A percentile compares a stretch with the other conserved stretches of the same genome.
phyloP scores from a whole-genome alignment of 495 filamentous ascomycete species.

The Glutinoglossum americanum region DNA sequence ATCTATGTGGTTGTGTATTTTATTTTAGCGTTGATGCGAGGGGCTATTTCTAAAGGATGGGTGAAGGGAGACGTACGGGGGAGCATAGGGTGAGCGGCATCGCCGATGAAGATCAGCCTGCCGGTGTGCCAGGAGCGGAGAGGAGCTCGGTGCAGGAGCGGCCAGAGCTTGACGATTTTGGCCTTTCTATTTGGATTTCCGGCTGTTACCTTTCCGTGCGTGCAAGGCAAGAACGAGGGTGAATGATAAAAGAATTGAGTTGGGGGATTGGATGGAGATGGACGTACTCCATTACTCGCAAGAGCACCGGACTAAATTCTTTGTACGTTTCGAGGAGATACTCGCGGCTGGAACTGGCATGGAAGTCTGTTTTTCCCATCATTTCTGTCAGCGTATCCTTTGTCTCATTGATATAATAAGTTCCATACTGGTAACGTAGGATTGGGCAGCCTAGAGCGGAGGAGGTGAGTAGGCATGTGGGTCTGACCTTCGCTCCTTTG shows the following conservation, averaged over 20 bases:
- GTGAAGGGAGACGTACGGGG: neutral
- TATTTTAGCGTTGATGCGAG: neutral
- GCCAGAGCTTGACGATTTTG: neutral
- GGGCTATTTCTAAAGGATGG: neutral
- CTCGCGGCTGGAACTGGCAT: neutral
- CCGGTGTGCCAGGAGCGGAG: neutral
- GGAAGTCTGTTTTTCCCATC: neutral
- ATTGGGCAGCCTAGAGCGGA: neutral
- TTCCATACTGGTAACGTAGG: neutral
- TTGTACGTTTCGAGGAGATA: neutral
- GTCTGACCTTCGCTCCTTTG: neutral
- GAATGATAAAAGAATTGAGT: neutral
- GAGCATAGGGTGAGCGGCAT: constrained; percentile 1
- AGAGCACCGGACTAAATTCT: neutral
- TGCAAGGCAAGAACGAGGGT: neutral
- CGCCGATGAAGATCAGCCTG: neutral
- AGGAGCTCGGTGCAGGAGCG: neutral
- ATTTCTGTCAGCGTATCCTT: neutral
- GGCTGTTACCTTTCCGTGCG: neutral
- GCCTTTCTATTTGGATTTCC: neutral
- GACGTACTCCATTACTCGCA: neutral
- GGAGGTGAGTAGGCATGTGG: neutral
- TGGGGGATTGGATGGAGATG: neutral
- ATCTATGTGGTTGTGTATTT: too few species aligned
- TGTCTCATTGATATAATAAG: neutral